phyloP scores from a whole-genome alignment of 108 stramenopile genomes.

The Cyclotella baltica region DNA sequence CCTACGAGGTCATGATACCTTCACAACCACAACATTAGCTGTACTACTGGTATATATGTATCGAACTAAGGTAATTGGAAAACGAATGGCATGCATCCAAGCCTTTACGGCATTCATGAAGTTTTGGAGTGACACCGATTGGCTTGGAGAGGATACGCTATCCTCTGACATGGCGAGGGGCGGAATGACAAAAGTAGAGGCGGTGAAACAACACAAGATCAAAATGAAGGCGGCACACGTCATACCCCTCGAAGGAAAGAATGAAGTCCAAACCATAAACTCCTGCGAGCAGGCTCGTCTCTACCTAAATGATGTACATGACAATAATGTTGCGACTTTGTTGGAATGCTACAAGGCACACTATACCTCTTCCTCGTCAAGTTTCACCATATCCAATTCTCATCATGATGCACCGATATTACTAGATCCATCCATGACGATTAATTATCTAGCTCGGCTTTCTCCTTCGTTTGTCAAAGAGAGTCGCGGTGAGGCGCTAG shows the following conservation, averaged over 20 bases:
- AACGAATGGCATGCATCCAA: constrained; percentile 78
- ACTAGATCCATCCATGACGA: constrained; percentile 82
- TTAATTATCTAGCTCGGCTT: constrained; percentile 80
- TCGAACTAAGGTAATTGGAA: constrained; percentile 69
- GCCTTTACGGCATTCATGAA: constrained; percentile 81
- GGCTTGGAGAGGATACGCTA: constrained; percentile 66
- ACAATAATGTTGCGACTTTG: constrained; percentile 52
- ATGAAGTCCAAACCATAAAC: constrained; percentile 64
- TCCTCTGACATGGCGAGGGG: background rate
- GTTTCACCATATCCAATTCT: constrained; percentile 16
- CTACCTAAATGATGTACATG: constrained; percentile 52
- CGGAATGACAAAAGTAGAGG: background rate
- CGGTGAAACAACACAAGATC: constrained; percentile 12
- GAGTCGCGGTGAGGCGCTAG: constrained; percentile 65
- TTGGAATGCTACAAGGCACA: constrained; percentile 63
- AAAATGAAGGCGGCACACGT: constrained; percentile 63
- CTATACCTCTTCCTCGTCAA: constrained; percentile 37
- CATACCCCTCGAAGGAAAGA: constrained; percentile 61
- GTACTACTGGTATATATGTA: constrained; percentile 71
- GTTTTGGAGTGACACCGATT: constrained; percentile 72
- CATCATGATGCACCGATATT: constrained; percentile 66
- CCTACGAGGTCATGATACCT: constrained; percentile 80
- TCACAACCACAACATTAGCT: constrained; percentile 64
- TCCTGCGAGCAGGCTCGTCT: constrained; percentile 53
- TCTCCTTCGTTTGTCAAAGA: constrained; percentile 75